These are phyloP conservation scores for Chrysoporthe deuterocubensis DNA, from an alignment of 2,329 filamentous ascomycete genomes.

Conservation along the genomic window DNA sequence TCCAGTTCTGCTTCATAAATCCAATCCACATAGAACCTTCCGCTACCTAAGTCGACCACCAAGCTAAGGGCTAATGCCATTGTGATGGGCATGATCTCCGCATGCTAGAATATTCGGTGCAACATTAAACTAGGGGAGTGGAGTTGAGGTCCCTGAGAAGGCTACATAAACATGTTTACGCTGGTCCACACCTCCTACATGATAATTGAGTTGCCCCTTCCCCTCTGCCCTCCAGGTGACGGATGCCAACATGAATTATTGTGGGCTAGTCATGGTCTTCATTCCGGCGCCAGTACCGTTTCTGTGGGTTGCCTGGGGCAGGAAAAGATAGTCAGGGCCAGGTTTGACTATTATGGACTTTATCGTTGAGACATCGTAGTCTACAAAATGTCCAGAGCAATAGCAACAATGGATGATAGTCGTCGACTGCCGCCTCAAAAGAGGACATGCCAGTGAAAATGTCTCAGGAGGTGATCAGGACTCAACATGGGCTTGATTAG, in stretches of 20 bases:
- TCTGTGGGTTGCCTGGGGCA: slow-evolving; percentile 16
- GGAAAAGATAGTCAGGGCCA: not conserved
- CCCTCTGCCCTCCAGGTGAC: slow-evolving; percentile 26
- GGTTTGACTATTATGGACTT: not conserved
- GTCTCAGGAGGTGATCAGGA: no score
- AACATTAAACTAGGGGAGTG: slow-evolving; percentile 12
- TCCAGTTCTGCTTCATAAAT: not conserved
- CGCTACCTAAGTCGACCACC: not conserved
- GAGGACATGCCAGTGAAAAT: no score
- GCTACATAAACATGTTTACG: slow-evolving; percentile 23
- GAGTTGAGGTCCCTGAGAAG: slow-evolving; percentile 24
- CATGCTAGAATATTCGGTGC: not conserved
- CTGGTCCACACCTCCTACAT: slow-evolving; percentile 28
- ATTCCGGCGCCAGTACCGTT: slow-evolving; percentile 11
- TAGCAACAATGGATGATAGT: no score
- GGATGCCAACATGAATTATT: slow-evolving; percentile 30
- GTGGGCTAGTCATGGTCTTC: slow-evolving; percentile 20
- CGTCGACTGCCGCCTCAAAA: no score
- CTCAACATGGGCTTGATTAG: no score
- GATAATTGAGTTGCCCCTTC: slow-evolving; percentile 26
- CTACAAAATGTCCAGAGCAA: no score
- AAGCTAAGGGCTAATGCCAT: not conserved
- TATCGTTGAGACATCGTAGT: not conserved
- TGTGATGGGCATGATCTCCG: slow-evolving; percentile 26
- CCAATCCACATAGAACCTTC: no score